A percentile compares a stretch with the other conserved stretches of the same genome.
phyloP scores from a whole-genome alignment of 202 grass and related monocot species.

The Cymbopogon flexuosus region DNA sequence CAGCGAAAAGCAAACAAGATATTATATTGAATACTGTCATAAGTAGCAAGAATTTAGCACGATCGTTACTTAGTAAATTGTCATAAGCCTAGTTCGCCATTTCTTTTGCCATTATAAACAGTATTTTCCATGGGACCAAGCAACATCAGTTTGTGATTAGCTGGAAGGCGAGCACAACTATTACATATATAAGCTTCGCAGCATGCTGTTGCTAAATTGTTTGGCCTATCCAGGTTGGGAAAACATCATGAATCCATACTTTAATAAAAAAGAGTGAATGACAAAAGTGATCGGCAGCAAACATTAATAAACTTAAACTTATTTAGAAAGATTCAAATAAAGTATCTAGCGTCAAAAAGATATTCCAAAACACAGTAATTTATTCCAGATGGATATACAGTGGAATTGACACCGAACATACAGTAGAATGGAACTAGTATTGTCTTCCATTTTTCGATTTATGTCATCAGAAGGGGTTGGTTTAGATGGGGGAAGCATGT shows the following conservation, averaged over 20 bases:
- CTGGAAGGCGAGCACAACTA: background rate
- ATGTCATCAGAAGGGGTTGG: background rate
- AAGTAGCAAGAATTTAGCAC: background rate
- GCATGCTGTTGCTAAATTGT: background rate
- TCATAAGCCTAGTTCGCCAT: background rate
- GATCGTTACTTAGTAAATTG: background rate
- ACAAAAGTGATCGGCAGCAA: background rate
- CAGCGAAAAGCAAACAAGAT: background rate
- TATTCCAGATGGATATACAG: background rate
- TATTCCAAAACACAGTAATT: background rate
- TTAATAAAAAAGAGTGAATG: background rate
- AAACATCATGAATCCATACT: background rate
- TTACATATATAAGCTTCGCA: background rate
- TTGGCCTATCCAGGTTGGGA: background rate
- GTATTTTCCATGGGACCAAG: slow-evolving; percentile 8
- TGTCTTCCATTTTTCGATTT: background rate
- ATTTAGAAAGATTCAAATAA: background rate
- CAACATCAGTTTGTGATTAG: background rate
- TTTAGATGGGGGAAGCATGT: background rate
- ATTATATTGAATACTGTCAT: background rate
- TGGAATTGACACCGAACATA: background rate
- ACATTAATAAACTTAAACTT: background rate
- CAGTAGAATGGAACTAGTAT: background rate
- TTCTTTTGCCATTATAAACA: background rate
- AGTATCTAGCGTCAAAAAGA: background rate